Conservation (phyloP, 169 alveolate genomes). For the Plasmodium vivax region DNA sequence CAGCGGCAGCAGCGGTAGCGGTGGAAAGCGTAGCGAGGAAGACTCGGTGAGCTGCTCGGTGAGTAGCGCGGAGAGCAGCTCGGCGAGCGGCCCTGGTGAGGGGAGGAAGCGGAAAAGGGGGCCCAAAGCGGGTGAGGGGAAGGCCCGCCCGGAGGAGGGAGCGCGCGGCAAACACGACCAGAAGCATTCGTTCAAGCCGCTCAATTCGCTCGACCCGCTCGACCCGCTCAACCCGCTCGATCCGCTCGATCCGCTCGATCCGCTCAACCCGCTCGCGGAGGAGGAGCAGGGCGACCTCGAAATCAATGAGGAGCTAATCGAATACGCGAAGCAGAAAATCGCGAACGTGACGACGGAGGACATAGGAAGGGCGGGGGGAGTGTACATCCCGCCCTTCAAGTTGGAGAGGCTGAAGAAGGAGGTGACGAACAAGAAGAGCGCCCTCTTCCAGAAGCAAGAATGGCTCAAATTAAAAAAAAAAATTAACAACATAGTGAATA, state of each 20-base stretch:
- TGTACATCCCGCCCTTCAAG: slow-evolving; percentile 97
- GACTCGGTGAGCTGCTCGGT: not conserved
- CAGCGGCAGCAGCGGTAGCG: not conserved
- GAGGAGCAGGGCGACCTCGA: slow-evolving; percentile 43
- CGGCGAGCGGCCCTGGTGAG: not conserved
- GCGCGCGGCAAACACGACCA: not conserved
- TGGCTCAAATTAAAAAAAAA: slow-evolving; percentile 98
- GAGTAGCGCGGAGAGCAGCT: not conserved
- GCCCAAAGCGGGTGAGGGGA: not conserved
- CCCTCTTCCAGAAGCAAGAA: slow-evolving; percentile 95
- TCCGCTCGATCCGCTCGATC: not conserved
- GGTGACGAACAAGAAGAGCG: slow-evolving; percentile 90
- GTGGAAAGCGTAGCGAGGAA: not conserved
- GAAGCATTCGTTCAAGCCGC: not conserved
- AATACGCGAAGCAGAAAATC: slow-evolving; percentile 77
- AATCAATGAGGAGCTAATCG: slow-evolving; percentile 77
- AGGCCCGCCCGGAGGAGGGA: not conserved
- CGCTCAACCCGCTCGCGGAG: slow-evolving; percentile 38
- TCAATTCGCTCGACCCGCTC: not conserved
- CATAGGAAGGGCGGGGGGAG: slow-evolving; percentile 93
- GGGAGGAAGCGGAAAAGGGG: not conserved
- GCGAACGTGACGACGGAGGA: slow-evolving; percentile 75
- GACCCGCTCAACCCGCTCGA: slow-evolving; percentile 1
- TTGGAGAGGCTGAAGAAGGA: slow-evolving; percentile 93
- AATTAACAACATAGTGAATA: slow-evolving; percentile 96